Evolutionary conservation across 108 stramenopile genomes (phyloP), one percentile per base, ranked within the genome.

Genomic region (Hondaea fermentalgiana): DNA sequence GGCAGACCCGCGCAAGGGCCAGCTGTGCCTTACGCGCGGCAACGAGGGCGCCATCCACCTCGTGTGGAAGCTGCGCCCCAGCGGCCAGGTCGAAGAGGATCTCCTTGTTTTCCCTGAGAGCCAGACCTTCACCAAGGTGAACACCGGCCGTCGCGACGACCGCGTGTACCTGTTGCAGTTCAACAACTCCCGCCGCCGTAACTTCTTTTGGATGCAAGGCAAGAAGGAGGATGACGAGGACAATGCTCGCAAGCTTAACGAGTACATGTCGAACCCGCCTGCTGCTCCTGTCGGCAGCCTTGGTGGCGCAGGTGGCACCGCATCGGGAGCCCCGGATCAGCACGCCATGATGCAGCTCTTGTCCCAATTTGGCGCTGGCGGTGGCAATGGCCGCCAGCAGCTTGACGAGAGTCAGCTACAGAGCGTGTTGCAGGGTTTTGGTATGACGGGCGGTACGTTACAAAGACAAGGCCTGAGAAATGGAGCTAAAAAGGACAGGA

Each of bases 131-230:
- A 91, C 60, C 29, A 90, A 91, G 90, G 93, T 94, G 14, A 60
- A 92, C 72, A 94, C 93, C 5, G 93, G 93, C 25, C 58, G 72
- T 16, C 87, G 45, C 23, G 88, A 72, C 14, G 93, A 94, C 64
- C 90, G 93, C 23, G 93, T 94, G 45, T 94, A 88, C 89, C 51
- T 93, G 58, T 90, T 94, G 89, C 88, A 94, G 60, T 93, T 90
- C 47, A 90, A 89, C 42, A 87, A 53, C 23, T 88, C 89, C 87
- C 10, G 23, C 23, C 72, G 90, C 19, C 89, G 92, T 28, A 92
- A 93, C 72, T 90, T 94, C 58, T 94, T 93, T 59, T 94, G 93
- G 93, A 93, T 94, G 93, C 93, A 94, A 88, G 91, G 91, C 58
- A 45, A 88, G 45, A 47, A 90, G 14, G 91, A 88, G 19, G 91